These are phyloP conservation scores for Dryadomyces quercivorus DNA, from an alignment of 2,329 filamentous ascomycete species.

Conservation along the genomic window DNA sequence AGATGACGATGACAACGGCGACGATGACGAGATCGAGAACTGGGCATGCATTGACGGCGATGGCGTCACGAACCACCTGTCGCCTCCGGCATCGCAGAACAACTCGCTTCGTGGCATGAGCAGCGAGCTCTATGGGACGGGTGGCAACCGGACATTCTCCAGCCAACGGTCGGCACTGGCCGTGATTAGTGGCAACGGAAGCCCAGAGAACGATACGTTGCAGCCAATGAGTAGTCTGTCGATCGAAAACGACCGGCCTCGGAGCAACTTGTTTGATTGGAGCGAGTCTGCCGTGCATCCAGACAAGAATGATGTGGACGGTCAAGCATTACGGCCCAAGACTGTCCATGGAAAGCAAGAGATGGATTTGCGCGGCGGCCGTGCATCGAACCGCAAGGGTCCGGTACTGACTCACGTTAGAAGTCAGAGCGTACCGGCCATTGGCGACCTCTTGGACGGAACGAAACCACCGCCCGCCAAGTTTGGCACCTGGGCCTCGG, in stretches of 20 bases:
- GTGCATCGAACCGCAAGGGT: conserved; percentile 52
- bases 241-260: conserved; percentile 33
- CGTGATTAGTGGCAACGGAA: conserved; percentile 35
- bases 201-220: conserved; percentile 23
- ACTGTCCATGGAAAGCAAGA: conserved; percentile 70
- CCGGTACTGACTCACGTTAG: conserved; percentile 61
- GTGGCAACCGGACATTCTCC: conserved; percentile 29
- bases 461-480: conserved; percentile 47
- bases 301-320: conserved; percentile 48
- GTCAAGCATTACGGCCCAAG: conserved; percentile 51
- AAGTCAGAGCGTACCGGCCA: conserved; percentile 69
- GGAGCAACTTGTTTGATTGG: conserved; percentile 69
- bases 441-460: conserved; percentile 48
- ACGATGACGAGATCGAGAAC: conserved; percentile 52
- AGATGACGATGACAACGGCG: conserved; percentile 53
- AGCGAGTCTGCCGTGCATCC: conserved; percentile 47
- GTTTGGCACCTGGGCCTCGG: conserved; percentile 71
- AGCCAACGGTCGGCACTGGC: conserved; percentile 42
- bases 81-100: conserved; percentile 45
- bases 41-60: conserved; percentile 48
- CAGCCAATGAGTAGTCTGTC: not conserved
- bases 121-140: not conserved
- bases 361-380: conserved; percentile 56
- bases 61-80: conserved; percentile 41
- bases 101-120: conserved; percentile 4